Evolutionary conservation across 345 rosid species (phyloP).

Genomic region (Passiflora organensis): DNA sequence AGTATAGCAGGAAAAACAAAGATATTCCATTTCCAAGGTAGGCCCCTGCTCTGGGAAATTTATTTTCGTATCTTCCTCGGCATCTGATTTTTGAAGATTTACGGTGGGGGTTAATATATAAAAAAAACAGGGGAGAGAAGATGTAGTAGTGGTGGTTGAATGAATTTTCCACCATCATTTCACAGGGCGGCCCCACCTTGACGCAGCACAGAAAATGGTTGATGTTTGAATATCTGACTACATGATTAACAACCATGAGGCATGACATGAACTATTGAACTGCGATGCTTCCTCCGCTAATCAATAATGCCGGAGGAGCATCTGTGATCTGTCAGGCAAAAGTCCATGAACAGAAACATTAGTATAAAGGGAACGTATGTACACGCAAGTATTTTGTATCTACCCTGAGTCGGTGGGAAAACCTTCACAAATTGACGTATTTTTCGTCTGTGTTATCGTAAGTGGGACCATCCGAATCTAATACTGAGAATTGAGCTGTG

Average conservation of each 20-base stretch:
- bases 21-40: background rate
- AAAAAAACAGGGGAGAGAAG: background rate
- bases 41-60: no score
- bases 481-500: conserved; percentile 9
- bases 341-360: background rate
- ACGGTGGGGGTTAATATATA: background rate
- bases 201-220: background rate
- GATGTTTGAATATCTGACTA: conserved; percentile 21
- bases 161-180: background rate
- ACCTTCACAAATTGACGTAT: no score
- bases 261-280: no score
- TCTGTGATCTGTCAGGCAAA: background rate
- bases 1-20: background rate
- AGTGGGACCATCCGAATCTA: conserved; percentile 7
- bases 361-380: no score
- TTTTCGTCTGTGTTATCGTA: background rate
- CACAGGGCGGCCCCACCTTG: background rate
- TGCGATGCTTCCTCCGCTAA: background rate
- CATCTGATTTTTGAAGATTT: no score
- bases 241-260: conserved; percentile 13
- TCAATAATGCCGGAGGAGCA: conserved; percentile 3
- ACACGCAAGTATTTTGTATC: no score
- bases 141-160: background rate
- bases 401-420: background rate
- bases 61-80: no score